Conservation (phyloP, 176 grass and related monocot genomes). For the Oryza nivara region DNA sequence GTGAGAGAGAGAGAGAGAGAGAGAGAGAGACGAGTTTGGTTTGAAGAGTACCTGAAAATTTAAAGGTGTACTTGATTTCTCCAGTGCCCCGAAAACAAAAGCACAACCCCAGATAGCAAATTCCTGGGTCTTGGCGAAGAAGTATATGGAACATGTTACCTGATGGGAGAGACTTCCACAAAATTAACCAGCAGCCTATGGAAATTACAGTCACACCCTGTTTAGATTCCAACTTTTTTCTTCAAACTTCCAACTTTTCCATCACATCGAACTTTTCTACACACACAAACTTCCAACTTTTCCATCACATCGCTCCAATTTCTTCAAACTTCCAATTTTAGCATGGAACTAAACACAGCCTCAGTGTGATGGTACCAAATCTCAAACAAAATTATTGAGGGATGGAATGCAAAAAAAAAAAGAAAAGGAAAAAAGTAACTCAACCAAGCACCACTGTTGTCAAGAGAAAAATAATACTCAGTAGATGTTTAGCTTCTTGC, state of each 20-base stretch:
- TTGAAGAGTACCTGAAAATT: conserved; percentile 12
- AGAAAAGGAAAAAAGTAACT: background rate
- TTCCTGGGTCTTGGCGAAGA: conserved; percentile 13
- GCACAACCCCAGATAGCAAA: background rate
- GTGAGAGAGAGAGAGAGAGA: no score
- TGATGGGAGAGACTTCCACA: background rate
- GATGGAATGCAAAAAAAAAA: background rate
- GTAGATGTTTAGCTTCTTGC: background rate
- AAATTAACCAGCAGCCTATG: conserved; percentile 21
- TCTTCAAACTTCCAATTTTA: no score
- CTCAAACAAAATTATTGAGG: background rate
- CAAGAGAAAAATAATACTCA: conserved; percentile 5
- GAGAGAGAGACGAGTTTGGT: conserved; percentile 1
- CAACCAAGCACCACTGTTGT: background rate
- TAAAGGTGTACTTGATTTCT: conserved; percentile 31
- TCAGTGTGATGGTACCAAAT: background rate
- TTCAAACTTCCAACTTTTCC: no score
- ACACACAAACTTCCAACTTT: no score
- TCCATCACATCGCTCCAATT: no score
- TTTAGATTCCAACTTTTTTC: no score
- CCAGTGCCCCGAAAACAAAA: conserved; percentile 18
- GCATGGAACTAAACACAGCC: no score
- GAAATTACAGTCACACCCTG: background rate
- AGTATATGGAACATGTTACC: background rate
- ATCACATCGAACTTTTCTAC: no score